phyloP scores from a whole-genome alignment of 169 alveolate genomes.

The Toxoplasma gondii region DNA sequence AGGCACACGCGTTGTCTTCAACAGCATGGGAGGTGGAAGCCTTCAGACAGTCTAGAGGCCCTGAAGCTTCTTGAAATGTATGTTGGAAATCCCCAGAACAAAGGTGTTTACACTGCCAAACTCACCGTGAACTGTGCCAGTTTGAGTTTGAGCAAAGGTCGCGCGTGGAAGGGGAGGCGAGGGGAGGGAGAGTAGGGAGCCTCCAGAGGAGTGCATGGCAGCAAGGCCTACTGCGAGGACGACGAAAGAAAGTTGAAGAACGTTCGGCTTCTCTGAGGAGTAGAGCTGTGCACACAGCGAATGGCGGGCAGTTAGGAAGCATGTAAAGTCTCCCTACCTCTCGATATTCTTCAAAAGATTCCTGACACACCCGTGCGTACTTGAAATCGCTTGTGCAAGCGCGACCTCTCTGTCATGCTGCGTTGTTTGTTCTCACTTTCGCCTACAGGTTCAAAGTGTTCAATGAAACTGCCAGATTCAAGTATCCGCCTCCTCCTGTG shows the following conservation, averaged over 20 bases:
- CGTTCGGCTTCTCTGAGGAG: neutral
- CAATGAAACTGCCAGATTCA: constrained; percentile 46
- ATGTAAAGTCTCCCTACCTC: too few species aligned
- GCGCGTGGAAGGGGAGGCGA: neutral
- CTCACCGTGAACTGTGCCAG: too few species aligned
- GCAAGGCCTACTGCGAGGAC: neutral
- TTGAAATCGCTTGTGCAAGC: neutral
- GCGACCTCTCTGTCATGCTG: neutral
- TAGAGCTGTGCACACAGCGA: too few species aligned
- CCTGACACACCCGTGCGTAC: too few species aligned
- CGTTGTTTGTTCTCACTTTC: neutral
- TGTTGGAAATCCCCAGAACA: neutral
- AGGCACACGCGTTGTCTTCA: constrained; percentile 28
- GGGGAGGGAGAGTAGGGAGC: neutral
- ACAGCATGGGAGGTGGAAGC: constrained; percentile 1
- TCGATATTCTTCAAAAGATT: too few species aligned
- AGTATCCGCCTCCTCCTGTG: constrained; percentile 8
- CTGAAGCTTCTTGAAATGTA: constrained; percentile 22
- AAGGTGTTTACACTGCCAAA: too few species aligned
- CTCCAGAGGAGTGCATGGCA: neutral
- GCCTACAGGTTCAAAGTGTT: constrained; percentile 36
- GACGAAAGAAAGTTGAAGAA: neutral
- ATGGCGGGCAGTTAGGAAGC: too few species aligned
- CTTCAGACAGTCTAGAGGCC: constrained; percentile 22
- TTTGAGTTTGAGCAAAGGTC: neutral